Evolutionary conservation across 2,329 filamentous ascomycete genomes (phyloP), one percentile per base, ranked within the genome.

Genomic region (Cytospora chrysosperma): DNA sequence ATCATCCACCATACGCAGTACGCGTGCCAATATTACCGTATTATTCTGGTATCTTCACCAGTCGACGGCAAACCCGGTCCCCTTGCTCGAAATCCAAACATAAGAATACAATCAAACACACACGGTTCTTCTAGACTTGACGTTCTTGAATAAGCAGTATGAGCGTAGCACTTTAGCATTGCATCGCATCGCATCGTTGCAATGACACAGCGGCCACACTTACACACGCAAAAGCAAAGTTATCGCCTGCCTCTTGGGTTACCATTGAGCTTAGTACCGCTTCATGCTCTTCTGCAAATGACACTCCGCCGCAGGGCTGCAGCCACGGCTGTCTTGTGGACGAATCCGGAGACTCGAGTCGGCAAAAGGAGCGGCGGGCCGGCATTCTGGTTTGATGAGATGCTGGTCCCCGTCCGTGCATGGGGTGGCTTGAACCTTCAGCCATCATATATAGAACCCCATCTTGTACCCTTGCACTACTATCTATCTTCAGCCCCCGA

Each of bases 161-260:
- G 55, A 32, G 55, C 43, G 55, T 53, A 56, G 56, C 56, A 60
- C 52, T 32, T 47, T n/a, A n/a, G 19, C 43, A 47, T 47, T 56
- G 43, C 59, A 59, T 65, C 62, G 59, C 63, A 63, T 63, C 64
- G 57, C 59, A 56, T 57, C 28, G 56, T 63, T 53, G 52, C 64
- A 63, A 24, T 28, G 47, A 34, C 64, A 55, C 47, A 40, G 47
- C 61, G 55, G 43, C 37, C 34, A 26, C 34, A 26, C 40, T 37
- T 34, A 34, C 32, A 34, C 32, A 40, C 43, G 17, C 52, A 27
- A 28, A 61, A 21, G 26, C 17, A 17, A 47, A n/a, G 24, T 13
- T 21, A 55, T 37, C 51, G 59, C 58, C 26, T 55, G 27, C 27
- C 28, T 51, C 21, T n/a, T 19, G 52, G 54, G 8, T 52, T 57